Evolutionary conservation across 768 basidiomycete species (phyloP), one percentile per base, ranked within the genome.

Genomic region (Pisolithus albus): DNA sequence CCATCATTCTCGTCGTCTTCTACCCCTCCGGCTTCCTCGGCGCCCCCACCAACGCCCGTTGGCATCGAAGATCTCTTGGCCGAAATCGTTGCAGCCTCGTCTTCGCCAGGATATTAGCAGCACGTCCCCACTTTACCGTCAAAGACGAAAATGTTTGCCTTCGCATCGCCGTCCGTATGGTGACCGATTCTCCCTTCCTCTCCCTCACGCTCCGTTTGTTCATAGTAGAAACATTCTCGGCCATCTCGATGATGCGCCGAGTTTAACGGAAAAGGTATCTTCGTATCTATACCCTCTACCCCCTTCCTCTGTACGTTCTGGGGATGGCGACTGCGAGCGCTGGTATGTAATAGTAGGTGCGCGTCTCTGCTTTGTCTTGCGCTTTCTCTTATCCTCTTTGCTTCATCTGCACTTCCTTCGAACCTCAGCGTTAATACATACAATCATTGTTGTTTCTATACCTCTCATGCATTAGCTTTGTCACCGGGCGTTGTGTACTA

Each of bases 91-190:
- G 75, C 49, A 30, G 73, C 63, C 56, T 79, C 58, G 40, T 69
- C 34, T 64, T 80, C 39, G 60, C 78, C 26, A 0, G 64, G 60
- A 1, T 54, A 60, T n/a, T 32, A 63, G 21, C 21, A 23, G 21
- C 44, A 66, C 0, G 56, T 62, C 1, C 58, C 58, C 0, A 51
- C 70, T 24, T 57, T 64, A 1, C 57, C 68, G 18, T 72, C 79
- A 3, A 84, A 84, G 64, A 61, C 64, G 6, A 80, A 82, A 63
- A 83, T 83, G 75, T 86, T 83, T 40, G 82, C 84, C 0, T 76
- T 79, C 54, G 84, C 84, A 10, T 69, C 76, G 1, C 80, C 82
- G 0, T 72, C 82, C 1, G 71, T 73, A 18, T 86, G 84, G 84
- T 86, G 75, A 73, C 61, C 45, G 37, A 23, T 60, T 56, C 52